Evolutionary conservation across 2,329 filamentous ascomycete species (phyloP).

Genomic region (Ceratocystis alfenasii): DNA sequence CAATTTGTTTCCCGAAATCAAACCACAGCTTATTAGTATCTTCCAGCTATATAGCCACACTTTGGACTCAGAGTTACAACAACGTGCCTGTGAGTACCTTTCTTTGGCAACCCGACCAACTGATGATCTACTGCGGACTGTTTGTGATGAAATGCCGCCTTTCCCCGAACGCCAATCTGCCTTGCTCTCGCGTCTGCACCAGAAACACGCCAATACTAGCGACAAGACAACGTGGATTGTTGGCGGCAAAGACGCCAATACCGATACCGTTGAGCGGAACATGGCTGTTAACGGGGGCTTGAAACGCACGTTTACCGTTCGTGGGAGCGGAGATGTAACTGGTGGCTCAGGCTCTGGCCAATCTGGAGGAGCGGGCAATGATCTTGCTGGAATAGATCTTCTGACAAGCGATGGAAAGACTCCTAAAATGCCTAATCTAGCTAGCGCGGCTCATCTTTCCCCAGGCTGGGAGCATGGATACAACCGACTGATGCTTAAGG

Average conservation of each 20-base stretch:
- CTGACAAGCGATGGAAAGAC: constrained; percentile 46
- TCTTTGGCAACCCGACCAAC: constrained; percentile 72
- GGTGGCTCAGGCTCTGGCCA: constrained; percentile 28
- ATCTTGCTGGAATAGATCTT: constrained; percentile 76
- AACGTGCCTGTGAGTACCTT: constrained; percentile 90
- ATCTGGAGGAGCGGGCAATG: constrained; percentile 32
- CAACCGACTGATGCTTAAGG: constrained; percentile 63
- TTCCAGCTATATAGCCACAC: constrained; percentile 91
- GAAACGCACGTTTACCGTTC: constrained; percentile 70
- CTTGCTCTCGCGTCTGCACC: constrained; percentile 78
- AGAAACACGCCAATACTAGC: constrained; percentile 83
- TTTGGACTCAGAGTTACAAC: constrained; percentile 87
- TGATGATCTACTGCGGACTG: constrained; percentile 81
- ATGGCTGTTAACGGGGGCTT: constrained; percentile 71
- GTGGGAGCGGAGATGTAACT: constrained; percentile 37
- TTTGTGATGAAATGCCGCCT: constrained; percentile 97
- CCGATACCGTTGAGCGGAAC: constrained; percentile 64
- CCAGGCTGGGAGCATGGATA: constrained; percentile 91
- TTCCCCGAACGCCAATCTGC: constrained; percentile 93
- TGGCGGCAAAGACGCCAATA: constrained; percentile 89
- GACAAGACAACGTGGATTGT: constrained; percentile 97
- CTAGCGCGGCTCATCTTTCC: constrained; percentile 81
- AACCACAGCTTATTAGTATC: constrained; percentile 79
- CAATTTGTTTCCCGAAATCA: constrained; percentile 97
- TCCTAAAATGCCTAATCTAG: constrained; percentile 65